Conservation (phyloP, 2,329 filamentous ascomycete genomes). For the Cordyceps farinosa region DNA sequence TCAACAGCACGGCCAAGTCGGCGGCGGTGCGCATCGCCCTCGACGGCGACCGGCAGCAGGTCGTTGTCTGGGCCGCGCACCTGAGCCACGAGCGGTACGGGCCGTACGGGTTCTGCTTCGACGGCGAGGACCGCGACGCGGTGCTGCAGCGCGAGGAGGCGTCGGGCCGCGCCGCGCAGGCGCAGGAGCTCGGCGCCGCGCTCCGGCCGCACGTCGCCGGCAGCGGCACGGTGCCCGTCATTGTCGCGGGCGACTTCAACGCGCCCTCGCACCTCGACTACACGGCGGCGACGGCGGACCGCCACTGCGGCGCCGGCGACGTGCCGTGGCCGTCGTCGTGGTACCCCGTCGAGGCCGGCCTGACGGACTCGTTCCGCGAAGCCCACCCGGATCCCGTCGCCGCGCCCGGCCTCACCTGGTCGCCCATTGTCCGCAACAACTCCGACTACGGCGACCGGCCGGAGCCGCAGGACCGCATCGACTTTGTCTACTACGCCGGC, state of each 20-base stretch:
- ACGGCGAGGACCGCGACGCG: conserved; percentile 28
- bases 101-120: conserved; percentile 41
- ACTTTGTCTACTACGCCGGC: conserved; percentile 41
- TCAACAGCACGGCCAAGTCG: conserved; percentile 26
- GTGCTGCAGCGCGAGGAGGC: conserved; percentile 33
- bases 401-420: conserved; percentile 38
- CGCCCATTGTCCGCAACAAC: conserved; percentile 35
- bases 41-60: conserved; percentile 28
- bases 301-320: conserved; percentile 34
- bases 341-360: conserved; percentile 30
- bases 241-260: conserved; percentile 42
- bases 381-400: conserved; percentile 33
- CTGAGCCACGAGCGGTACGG: conserved; percentile 38
- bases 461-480: conserved; percentile 42
- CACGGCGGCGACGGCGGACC: conserved; percentile 28
- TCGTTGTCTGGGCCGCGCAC: conserved; percentile 37
- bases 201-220: conserved; percentile 32
- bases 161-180: conserved; percentile 37
- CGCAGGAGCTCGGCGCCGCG: conserved; percentile 30
- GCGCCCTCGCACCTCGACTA: conserved; percentile 43
- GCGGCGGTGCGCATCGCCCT: conserved; percentile 34
- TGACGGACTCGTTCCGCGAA: conserved; percentile 39
- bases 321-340: conserved; percentile 38
- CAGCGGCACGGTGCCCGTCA: conserved; percentile 31
- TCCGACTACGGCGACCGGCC: conserved; percentile 20